A percentile compares a stretch with the other conserved stretches of the same genome.
Evolutionary conservation across 2,329 filamentous ascomycete genomes (phyloP).

Genomic region (Cladobotryum protrusum): DNA sequence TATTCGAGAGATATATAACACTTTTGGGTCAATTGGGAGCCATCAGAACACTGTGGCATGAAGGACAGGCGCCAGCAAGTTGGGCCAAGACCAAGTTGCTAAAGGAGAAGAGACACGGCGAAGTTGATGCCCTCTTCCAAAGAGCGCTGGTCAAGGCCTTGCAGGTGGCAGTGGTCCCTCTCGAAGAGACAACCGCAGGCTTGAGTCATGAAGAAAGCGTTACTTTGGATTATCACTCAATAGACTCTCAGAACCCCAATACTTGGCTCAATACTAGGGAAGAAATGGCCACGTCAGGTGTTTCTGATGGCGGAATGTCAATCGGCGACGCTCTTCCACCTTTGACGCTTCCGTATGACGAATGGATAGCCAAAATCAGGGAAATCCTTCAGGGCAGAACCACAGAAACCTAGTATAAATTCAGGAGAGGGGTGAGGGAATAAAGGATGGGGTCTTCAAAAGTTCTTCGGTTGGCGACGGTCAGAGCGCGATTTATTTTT

Average conservation of each 20-base stretch:
- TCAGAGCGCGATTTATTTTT: too few species aligned
- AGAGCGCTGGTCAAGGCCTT: conserved; percentile 9
- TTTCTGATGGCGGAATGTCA: not conserved
- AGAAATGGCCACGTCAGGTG: not conserved
- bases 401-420: not conserved
- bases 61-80: conserved; percentile 19
- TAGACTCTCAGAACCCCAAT: conserved; percentile 9
- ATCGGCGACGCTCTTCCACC: not conserved
- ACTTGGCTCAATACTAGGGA: not conserved
- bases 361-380: not conserved
- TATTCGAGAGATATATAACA: conserved; percentile 23
- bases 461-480: not conserved
- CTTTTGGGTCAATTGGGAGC: conserved; percentile 27
- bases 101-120: not conserved
- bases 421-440: not conserved
- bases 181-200: conserved; percentile 3
- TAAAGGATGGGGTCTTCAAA: not conserved
- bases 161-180: conserved; percentile 3
- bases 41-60: conserved; percentile 24
- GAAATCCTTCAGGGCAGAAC: not conserved
- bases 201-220: conserved; percentile 14
- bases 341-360: conserved; percentile 2
- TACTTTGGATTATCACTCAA: conserved; percentile 17
- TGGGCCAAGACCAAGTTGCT: not conserved
- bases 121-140: conserved; percentile 7